Base-by-base conservation (phyloP, 1,284 basidiomycete species). In the Phlebopus sp. region DNA sequence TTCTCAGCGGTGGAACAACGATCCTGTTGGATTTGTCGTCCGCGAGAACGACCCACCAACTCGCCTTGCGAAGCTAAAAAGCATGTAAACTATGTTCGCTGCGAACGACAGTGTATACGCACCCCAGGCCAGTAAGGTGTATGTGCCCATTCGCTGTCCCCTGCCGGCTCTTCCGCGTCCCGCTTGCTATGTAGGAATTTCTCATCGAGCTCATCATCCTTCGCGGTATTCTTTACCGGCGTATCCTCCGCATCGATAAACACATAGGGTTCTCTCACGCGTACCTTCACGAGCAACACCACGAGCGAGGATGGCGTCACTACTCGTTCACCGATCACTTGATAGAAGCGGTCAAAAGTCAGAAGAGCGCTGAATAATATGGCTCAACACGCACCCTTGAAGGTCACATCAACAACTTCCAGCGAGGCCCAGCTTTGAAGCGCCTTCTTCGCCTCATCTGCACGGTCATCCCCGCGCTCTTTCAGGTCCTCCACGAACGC, bases 301-400 rank as follows among this genome's bases (percentile, higher is more conserved):
- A 97, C 91, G 56, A 98, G 90, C 0, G 96, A 86, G 3, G 89
- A 87, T 0, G 96, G 93, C 0, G 90, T 90, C 27, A 98, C 84
- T 37, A 89, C 70, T 32, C 86, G 85, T 68, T 99, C 97, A 45
- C 91, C 97, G 46, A 92, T 87, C 47, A 98, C 95, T 94, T 53
- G 7, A 40, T 18, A 40, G 1, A 31, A 30, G 42, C 34, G n/a
- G 32, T 42, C 23, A 52, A 41, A 38, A 52, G 19, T 29, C 37
- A 15, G 18, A 34, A 32, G 17, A 2, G 13, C 25, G 40, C 32
- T 17, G 21, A 21, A 25, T 40, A 46, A 1, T 27, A 37, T 11
- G 15, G 23, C 27, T 18, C 38, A 11, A 27, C 17, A 61, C 76
- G 37, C 53, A 91, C 92, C 92, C 76, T 90, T 92, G 77, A 97